Conservation (phyloP, 2,329 filamentous ascomycete species). For the Botrytis deweyae region DNA sequence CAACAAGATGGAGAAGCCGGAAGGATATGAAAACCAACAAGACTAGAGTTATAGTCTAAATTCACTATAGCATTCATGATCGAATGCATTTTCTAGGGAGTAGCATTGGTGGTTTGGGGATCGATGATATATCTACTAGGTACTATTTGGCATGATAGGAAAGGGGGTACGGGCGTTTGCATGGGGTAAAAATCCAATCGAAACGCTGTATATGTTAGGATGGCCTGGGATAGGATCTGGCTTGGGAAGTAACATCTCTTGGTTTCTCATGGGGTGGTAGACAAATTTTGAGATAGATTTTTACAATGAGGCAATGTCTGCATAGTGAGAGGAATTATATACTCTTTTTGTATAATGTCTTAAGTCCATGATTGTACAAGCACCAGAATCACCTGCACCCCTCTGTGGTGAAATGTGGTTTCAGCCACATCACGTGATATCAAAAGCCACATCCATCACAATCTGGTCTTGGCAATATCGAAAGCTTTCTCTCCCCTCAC, state of each 20-base stretch:
- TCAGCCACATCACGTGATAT: background rate
- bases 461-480: background rate
- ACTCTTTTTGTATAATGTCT: background rate
- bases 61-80: slow-evolving; percentile 20
- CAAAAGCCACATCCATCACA: background rate
- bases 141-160: slow-evolving; percentile 29
- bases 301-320: slow-evolving; percentile 13
- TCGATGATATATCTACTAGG: slow-evolving; percentile 18
- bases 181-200: slow-evolving; percentile 6
- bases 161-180: slow-evolving; percentile 24
- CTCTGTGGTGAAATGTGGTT: background rate
- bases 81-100: slow-evolving; percentile 14
- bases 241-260: slow-evolving; percentile 19
- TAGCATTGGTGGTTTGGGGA: slow-evolving; percentile 2
- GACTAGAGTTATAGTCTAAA: slow-evolving; percentile 42
- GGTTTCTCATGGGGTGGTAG: slow-evolving; percentile 10
- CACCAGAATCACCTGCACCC: background rate
- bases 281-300: slow-evolving; percentile 14
- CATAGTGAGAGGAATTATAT: background rate
- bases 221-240: slow-evolving; percentile 13
- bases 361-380: background rate
- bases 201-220: slow-evolving; percentile 15
- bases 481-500: slow-evolving; percentile 17
- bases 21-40: slow-evolving; percentile 75
- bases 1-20: slow-evolving; percentile 77